Conservation (phyloP, 768 basidiomycete species). For the Mycena galopus region DNA sequence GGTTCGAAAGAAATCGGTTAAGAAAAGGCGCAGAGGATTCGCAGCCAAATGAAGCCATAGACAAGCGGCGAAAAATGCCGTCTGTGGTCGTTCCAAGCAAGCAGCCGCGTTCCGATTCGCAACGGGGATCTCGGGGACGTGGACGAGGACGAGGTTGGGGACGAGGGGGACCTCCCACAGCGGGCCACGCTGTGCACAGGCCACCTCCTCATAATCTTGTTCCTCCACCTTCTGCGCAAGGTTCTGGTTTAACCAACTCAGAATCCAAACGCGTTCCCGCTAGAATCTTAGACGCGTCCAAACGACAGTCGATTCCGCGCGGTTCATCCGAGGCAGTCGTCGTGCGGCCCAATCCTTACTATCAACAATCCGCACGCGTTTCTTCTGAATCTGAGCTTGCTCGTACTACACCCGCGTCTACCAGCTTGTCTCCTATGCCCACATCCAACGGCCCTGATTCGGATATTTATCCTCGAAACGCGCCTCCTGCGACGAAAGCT, state of each 20-base stretch:
- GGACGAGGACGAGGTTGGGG: neutral
- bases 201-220: neutral
- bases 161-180: neutral
- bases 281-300: neutral
- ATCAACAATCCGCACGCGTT: neutral
- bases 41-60: constrained; percentile 37
- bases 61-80: constrained; percentile 21
- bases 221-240: neutral
- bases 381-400: neutral
- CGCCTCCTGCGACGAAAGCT: neutral
- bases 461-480: neutral
- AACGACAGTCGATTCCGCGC: neutral
- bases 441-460: neutral
- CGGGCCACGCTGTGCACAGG: no score
- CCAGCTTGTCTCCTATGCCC: neutral
- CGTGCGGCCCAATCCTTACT: neutral
- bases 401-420: neutral
- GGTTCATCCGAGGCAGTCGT: neutral
- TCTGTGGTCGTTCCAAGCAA: constrained; percentile 19
- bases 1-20: neutral
- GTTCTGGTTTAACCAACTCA: neutral
- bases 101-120: neutral
- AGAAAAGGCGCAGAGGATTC: constrained; percentile 31
- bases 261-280: neutral
- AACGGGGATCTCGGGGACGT: constrained; percentile 2